phyloP scores from a whole-genome alignment of 2,329 filamentous ascomycete genomes.

The Geosmithia morbida region DNA sequence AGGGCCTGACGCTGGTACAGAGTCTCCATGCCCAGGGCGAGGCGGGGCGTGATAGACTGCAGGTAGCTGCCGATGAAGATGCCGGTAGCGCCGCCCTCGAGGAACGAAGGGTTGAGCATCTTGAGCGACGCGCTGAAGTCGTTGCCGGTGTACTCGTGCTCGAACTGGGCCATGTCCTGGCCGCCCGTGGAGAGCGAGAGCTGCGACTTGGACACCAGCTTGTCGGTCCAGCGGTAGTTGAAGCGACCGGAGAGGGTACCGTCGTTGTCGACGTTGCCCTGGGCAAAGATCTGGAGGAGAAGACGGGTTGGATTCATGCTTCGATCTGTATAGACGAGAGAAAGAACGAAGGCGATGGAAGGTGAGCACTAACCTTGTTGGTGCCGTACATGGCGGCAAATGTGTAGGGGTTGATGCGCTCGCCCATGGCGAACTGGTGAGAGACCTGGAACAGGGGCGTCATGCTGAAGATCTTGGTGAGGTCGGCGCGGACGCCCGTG shows the following conservation, averaged over 20 bases:
- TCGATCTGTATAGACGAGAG: background rate
- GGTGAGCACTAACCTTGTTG: slow-evolving; percentile 50
- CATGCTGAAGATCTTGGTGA: slow-evolving; percentile 93
- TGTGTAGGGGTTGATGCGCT: slow-evolving; percentile 84
- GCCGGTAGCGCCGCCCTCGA: slow-evolving; percentile 86
- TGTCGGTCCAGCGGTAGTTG: slow-evolving; percentile 79
- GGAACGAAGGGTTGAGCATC: slow-evolving; percentile 83
- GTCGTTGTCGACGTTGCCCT: slow-evolving; percentile 91
- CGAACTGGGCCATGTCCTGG: slow-evolving; percentile 83
- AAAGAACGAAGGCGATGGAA: background rate
- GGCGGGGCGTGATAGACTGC: slow-evolving; percentile 75
- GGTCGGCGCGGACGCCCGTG: slow-evolving; percentile 84
- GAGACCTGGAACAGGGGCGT: slow-evolving; percentile 92
- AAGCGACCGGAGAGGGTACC: slow-evolving; percentile 75
- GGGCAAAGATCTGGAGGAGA: slow-evolving; percentile 70
- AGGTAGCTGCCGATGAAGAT: slow-evolving; percentile 95
- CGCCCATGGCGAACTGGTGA: slow-evolving; percentile 91
- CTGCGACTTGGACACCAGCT: slow-evolving; percentile 74
- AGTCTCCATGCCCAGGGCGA: slow-evolving; percentile 80
- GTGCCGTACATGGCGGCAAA: slow-evolving; percentile 92
- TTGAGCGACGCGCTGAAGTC: slow-evolving; percentile 93
- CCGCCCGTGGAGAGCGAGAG: slow-evolving; percentile 69
- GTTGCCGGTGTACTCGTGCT: slow-evolving; percentile 86
- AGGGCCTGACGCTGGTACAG: slow-evolving; percentile 85
- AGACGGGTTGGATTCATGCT: background rate